Conservation (phyloP, 1,284 basidiomycete species). For the Ustilago xerochloae region DNA sequence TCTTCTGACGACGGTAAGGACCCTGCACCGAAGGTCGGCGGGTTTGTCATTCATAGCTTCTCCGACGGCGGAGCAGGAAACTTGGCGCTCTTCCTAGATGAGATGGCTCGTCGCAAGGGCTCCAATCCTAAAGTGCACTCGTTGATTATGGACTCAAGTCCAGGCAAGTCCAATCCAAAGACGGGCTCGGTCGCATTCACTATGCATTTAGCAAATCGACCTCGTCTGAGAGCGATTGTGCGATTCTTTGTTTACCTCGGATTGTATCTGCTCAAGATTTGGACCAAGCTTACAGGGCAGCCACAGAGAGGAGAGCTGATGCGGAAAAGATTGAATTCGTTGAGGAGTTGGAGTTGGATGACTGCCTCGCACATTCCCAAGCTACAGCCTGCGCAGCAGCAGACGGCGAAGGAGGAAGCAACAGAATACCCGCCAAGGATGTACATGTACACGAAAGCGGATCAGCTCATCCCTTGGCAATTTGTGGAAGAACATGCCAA, state of each 20-base stretch:
- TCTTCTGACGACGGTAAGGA: constrained; percentile 12
- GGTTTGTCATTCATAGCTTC: constrained; percentile 50
- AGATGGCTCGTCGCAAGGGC: constrained; percentile 21
- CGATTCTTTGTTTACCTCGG: constrained; percentile 38
- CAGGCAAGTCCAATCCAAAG: constrained; percentile 46
- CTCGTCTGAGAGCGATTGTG: constrained; percentile 31
- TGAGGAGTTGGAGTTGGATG: constrained; percentile 51
- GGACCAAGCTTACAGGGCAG: constrained; percentile 34
- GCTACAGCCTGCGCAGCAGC: too few species aligned
- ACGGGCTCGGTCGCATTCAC: constrained; percentile 54
- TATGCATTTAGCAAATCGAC: constrained; percentile 50
- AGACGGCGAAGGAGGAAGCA: background rate
- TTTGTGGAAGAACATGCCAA: constrained; percentile 57
- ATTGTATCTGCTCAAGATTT: constrained; percentile 34
- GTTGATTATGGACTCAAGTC: constrained; percentile 56
- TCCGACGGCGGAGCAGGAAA: constrained; percentile 60
- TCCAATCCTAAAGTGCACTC: constrained; percentile 21
- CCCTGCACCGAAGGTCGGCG: background rate
- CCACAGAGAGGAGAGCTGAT: constrained; percentile 41
- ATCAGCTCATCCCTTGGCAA: constrained; percentile 53
- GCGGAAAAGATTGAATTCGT: constrained; percentile 44
- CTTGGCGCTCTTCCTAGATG: constrained; percentile 38
- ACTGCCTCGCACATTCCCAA: constrained; percentile 23
- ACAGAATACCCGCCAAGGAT: constrained; percentile 47
- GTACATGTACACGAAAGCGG: constrained; percentile 59